Percentiles rank a stretch among this genome's conserved stretches.
phyloP scores from a whole-genome alignment of 257 asterid genomes.

The Jacaranda copaia region DNA sequence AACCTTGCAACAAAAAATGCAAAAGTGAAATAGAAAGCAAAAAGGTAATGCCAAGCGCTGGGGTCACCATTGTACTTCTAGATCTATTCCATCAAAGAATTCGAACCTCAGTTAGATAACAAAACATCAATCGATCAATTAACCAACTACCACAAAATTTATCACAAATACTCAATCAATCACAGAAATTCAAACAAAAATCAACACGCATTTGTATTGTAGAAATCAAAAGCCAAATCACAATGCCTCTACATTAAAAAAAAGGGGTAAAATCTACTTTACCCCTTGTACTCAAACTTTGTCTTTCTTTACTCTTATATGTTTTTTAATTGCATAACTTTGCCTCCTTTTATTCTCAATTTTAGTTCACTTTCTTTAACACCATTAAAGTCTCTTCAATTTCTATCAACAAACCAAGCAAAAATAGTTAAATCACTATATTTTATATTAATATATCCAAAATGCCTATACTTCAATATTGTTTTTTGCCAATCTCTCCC shows the following conservation, averaged over 20 bases:
- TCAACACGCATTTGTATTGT: background rate
- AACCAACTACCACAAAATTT: background rate
- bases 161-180: background rate
- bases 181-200: background rate
- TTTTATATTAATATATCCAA: no score
- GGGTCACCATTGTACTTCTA: constrained; percentile 45
- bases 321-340: no score
- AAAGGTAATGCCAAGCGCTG: constrained; percentile 45
- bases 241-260: constrained; percentile 1
- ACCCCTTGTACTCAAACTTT: no score
- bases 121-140: constrained; percentile 24
- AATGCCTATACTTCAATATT: no score
- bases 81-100: constrained; percentile 45
- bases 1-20: constrained; percentile 57
- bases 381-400: no score
- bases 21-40: constrained; percentile 55
- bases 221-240: background rate
- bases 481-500: no score
- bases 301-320: no score
- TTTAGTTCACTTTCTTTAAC: no score
- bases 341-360: no score
- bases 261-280: no score
- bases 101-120: constrained; percentile 28
- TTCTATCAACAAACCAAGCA: no score
- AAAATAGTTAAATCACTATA: no score